Evolutionary conservation across 2,329 filamentous ascomycete species (phyloP).

Genomic region (Aspergillus viridinutans): DNA sequence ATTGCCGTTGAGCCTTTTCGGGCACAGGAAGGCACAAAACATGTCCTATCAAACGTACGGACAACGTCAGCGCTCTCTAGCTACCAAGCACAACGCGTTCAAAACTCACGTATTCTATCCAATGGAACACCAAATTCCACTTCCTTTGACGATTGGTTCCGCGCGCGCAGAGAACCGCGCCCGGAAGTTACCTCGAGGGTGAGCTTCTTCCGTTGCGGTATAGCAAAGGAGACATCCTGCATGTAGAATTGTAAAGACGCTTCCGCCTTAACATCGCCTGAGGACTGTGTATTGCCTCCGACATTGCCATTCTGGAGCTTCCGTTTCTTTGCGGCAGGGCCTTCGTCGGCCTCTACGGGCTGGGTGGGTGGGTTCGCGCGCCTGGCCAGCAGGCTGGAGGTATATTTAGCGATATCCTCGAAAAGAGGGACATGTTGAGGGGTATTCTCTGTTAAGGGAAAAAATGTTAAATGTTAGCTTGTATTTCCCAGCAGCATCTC

Average conservation of each 20-base stretch:
- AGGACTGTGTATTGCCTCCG: constrained; percentile 23
- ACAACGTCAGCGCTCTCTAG: constrained; percentile 8
- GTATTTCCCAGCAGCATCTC: not conserved
- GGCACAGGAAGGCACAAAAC: constrained; percentile 60
- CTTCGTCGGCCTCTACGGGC: constrained; percentile 24
- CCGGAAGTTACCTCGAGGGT: constrained; percentile 53
- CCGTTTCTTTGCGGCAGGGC: constrained; percentile 45
- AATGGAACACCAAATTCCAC: constrained; percentile 53
- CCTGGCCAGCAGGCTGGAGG: constrained; percentile 35
- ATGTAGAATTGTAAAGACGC: constrained; percentile 42
- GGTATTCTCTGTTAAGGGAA: constrained; percentile 25
- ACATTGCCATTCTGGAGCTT: constrained; percentile 43
- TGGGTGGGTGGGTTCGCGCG: constrained; percentile 24
- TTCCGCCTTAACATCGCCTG: constrained; percentile 31
- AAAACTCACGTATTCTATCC: constrained; percentile 45
- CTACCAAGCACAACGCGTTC: not conserved
- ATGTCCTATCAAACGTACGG: constrained; percentile 40
- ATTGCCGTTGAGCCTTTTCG: constrained; percentile 60
- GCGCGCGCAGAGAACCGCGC: constrained; percentile 43
- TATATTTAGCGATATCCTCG: constrained; percentile 48
- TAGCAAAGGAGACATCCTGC: constrained; percentile 56
- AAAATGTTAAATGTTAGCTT: constrained; percentile 1
- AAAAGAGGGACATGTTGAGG: constrained; percentile 42
- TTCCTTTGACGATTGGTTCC: constrained; percentile 48
- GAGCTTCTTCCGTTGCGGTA: constrained; percentile 62